Evolutionary conservation across 208 protist species (phyloP), one percentile per base, ranked within the genome.

Genomic region (Histomonas meleagridis): DNA sequence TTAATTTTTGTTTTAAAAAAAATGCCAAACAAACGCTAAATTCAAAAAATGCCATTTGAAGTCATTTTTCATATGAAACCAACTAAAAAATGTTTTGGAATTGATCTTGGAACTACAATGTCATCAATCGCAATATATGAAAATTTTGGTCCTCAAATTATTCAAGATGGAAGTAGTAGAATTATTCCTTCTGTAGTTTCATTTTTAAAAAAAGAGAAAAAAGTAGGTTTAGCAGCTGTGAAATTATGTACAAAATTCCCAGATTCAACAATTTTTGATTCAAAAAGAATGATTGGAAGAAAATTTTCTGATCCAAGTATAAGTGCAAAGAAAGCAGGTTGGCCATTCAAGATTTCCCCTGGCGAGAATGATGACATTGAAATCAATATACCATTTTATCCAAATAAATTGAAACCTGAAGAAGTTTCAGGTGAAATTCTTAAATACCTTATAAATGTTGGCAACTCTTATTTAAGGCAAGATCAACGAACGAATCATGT

Each of bases 131-230:
- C 40, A 4, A 38, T 79, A 32, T 92, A 90, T 91, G 91, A 93
- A 79, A 94, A 94, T 78, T 93, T 93, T 35, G 60, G 91, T 46
- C 94, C 95, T 32, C 96, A 99, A 94, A 98, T 99, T 92, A 99
- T 99, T 70, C 95, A 97, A 38, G 97, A 99, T 86, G 96, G 97
- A 69, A 98, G 99, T 93, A 99, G 99, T 95, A 96, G 98, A 91
- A 99, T 97, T 55, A 99, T 98, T 10, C 98, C 98, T 28, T 99
- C 98, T 10, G 97, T 96, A 76, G 97, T 99, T 35, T 97, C 98
- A 21, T 99, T 99, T 95, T 97, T 96, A 91, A 96, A 93, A 91
- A 72, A 65, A 57, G 51, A 93, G 90, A 53, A 79, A 21, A 49
- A 96, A 23, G 94, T 96, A 38, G 96, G 96, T 48, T 32, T 40